Conservation (phyloP, 495 filamentous ascomycete genomes). For the Collariella sp. region DNA sequence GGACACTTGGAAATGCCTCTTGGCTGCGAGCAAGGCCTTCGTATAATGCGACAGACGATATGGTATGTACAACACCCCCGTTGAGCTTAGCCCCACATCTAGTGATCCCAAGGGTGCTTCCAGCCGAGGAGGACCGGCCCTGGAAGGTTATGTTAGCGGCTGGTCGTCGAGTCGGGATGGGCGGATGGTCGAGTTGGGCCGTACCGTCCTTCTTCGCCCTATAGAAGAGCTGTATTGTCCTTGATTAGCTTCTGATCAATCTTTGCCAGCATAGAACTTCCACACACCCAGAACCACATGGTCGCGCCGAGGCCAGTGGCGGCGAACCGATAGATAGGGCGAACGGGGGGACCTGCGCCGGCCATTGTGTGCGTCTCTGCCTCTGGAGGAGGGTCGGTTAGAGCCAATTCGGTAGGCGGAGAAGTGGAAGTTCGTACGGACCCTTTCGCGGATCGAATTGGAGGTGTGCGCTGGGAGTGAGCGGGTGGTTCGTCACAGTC, state of each 20-base stretch:
- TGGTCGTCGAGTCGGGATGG: not conserved
- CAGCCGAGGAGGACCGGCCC: slow-evolving; percentile 74
- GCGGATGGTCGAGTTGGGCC: not conserved
- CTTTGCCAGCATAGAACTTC: not conserved
- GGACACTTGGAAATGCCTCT: too few relatives aligned
- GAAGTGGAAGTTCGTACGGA: not conserved
- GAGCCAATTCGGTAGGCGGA: not conserved
- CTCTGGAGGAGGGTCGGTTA: not conserved
- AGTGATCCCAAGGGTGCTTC: slow-evolving; percentile 99
- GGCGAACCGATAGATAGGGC: slow-evolving; percentile 67
- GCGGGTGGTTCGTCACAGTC: not conserved
- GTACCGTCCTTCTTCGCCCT: slow-evolving; percentile 84
- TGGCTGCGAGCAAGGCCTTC: too few relatives aligned
- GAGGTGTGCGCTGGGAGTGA: slow-evolving; percentile 2
- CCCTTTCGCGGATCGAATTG: slow-evolving; percentile 5
- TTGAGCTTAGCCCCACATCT: slow-evolving; percentile 3
- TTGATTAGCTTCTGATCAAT: not conserved
- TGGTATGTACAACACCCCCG: slow-evolving; percentile 17
- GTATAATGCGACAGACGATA: not conserved
- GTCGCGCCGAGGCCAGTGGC: slow-evolving; percentile 82
- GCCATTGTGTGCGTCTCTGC: slow-evolving; percentile 21
- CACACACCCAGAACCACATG: slow-evolving; percentile 98
- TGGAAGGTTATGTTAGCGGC: slow-evolving; percentile 17
- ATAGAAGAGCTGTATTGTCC: slow-evolving; percentile 66
- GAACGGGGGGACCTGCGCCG: slow-evolving; percentile 17